Evolutionary conservation across 257 asterid species (phyloP).

Genomic region (Catharanthus roseus): DNA sequence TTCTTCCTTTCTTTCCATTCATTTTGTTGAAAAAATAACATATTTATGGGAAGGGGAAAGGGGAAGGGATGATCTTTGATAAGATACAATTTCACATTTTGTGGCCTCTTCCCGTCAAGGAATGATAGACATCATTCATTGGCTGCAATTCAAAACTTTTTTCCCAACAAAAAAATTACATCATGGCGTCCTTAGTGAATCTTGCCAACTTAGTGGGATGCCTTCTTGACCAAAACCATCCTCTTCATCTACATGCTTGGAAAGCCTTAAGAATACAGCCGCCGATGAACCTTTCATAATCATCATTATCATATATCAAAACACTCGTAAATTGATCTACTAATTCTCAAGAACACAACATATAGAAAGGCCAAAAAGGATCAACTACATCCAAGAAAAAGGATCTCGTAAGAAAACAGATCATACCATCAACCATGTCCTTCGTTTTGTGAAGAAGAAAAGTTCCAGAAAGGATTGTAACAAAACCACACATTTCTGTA

Average conservation of each 20-base stretch:
- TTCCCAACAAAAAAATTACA: slow-evolving; percentile 15
- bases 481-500: slow-evolving; percentile 94
- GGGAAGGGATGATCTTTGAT: not conserved
- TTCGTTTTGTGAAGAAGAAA: slow-evolving; percentile 99
- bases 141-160: slow-evolving; percentile 4
- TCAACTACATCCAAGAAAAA: not conserved
- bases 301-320: not conserved
- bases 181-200: slow-evolving; percentile 49
- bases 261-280: slow-evolving; percentile 30
- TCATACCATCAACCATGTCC: slow-evolving; percentile 78
- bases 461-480: slow-evolving; percentile 91
- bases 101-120: slow-evolving; percentile 31
- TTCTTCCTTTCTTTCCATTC: slow-evolving; percentile 19
- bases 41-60: not conserved
- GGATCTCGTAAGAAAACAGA: not conserved
- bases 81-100: slow-evolving; percentile 33
- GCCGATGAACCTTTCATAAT: slow-evolving; percentile 37
- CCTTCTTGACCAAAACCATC: slow-evolving; percentile 73
- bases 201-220: slow-evolving; percentile 73
- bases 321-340: not conserved
- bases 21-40: slow-evolving; percentile 4
- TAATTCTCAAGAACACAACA: no score
- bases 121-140: slow-evolving; percentile 11
- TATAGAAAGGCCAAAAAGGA: not conserved
- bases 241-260: slow-evolving; percentile 54